A percentile compares a stretch with the other conserved stretches of the same genome.
Conservation (phyloP, 139 green algal species). For the Prasinococcaceae sp. region DNA sequence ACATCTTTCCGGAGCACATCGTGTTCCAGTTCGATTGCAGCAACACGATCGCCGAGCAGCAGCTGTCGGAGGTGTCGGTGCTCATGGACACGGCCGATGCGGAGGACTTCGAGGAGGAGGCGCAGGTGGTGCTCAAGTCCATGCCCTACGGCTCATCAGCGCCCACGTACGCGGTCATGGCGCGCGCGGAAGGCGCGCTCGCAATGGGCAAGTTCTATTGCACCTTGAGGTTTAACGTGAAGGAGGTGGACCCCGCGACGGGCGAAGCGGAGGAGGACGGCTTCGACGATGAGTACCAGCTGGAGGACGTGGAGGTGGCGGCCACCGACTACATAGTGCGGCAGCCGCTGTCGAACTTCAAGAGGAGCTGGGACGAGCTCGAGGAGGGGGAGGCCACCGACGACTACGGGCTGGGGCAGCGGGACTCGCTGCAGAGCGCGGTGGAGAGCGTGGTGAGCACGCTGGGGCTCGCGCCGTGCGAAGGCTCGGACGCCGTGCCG, state of each 20-base stretch:
- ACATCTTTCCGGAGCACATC: conserved; percentile 67
- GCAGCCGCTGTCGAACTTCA: conserved; percentile 65
- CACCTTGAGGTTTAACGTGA: conserved; percentile 84
- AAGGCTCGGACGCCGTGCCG: conserved; percentile 84
- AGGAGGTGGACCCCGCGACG: conserved; percentile 89
- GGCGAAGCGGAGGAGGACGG: conserved; percentile 45
- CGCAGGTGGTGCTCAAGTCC: conserved; percentile 50
- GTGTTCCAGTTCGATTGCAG: conserved; percentile 94
- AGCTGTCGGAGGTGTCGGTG: conserved; percentile 84
- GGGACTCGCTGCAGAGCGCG: conserved; percentile 66
- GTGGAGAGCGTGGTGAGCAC: conserved; percentile 80
- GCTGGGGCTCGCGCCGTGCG: conserved; percentile 80
- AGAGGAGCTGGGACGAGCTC: conserved; percentile 66
- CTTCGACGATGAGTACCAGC: conserved; percentile 95
- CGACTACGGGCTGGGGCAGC: conserved; percentile 79
- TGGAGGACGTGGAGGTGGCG: conserved; percentile 75
- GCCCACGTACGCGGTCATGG: conserved; percentile 65
- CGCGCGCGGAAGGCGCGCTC: conserved; percentile 31
- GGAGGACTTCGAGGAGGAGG: conserved; percentile 67
- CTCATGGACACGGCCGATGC: conserved; percentile 73
- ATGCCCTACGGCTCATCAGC: conserved; percentile 65
- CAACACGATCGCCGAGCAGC: conserved; percentile 92
- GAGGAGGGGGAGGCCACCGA: conserved; percentile 58
- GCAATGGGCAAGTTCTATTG: conserved; percentile 47
- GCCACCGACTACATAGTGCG: conserved; percentile 73